Evolutionary conservation across 345 rosid genomes (phyloP).

Genomic region (Physaria fendleri): DNA sequence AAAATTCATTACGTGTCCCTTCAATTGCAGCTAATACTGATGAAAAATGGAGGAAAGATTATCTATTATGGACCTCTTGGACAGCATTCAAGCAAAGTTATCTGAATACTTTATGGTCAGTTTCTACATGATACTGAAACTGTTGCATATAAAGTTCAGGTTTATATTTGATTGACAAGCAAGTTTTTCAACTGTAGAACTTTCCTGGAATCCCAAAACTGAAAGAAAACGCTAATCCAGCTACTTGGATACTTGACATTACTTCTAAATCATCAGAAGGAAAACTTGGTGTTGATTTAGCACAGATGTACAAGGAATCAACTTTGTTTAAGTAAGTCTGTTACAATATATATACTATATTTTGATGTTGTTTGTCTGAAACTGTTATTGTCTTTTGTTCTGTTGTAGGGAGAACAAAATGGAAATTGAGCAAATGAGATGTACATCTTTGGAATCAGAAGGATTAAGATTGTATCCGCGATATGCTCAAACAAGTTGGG

Average conservation of each 20-base stretch:
- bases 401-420: conserved; percentile 30
- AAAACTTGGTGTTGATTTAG: conserved; percentile 38
- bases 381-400: no score
- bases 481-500: conserved; percentile 31
- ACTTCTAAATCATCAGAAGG: conserved; percentile 40
- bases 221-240: conserved; percentile 47
- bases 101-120: conserved; percentile 37
- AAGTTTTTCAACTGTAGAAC: neutral
- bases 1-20: neutral
- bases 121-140: neutral
- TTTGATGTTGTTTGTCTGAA: no score
- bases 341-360: no score
- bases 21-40: conserved; percentile 32
- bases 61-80: conserved; percentile 39
- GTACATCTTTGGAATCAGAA: conserved; percentile 31
- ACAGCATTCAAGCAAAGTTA: conserved; percentile 33
- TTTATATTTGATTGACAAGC: neutral
- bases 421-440: conserved; percentile 33
- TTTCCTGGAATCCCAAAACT: conserved; percentile 49
- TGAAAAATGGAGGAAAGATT: conserved; percentile 39
- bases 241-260: conserved; percentile 66
- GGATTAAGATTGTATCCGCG: conserved; percentile 33
- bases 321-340: conserved; percentile 33
- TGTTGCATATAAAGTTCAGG: neutral
- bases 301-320: conserved; percentile 37